Conservation (phyloP, 352 stramenopile genomes). For the Phytophthora hybrid region DNA sequence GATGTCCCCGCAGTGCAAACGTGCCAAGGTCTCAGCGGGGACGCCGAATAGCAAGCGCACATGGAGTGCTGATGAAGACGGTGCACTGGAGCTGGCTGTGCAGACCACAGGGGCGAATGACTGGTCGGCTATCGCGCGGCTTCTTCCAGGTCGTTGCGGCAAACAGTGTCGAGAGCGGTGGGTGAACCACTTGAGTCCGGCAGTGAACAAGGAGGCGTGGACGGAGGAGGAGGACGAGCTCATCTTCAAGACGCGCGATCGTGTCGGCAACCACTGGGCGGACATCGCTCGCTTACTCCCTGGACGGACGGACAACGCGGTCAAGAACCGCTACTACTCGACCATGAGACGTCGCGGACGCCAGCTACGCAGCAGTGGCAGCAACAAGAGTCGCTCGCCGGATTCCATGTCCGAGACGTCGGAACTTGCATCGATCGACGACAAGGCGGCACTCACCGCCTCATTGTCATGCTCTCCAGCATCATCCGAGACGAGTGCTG, state of each 20-base stretch:
- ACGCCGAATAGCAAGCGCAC: slow-evolving; percentile 57
- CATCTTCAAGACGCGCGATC: slow-evolving; percentile 79
- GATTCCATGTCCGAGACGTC: slow-evolving; percentile 37
- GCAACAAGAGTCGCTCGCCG: slow-evolving; percentile 23
- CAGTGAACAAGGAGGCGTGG: slow-evolving; percentile 95
- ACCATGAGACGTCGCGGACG: slow-evolving; percentile 74
- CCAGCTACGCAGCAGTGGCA: slow-evolving; percentile 50
- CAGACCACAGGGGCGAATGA: slow-evolving; percentile 68
- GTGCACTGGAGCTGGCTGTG: slow-evolving; percentile 59
- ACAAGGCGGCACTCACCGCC: slow-evolving; percentile 20
- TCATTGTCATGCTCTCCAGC: slow-evolving; percentile 22
- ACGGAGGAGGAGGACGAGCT: slow-evolving; percentile 92
- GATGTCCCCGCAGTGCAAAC: slow-evolving; percentile 70
- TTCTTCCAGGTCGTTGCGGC: slow-evolving; percentile 93
- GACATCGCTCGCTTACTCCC: slow-evolving; percentile 96
- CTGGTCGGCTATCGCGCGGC: slow-evolving; percentile 94
- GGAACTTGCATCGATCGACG: slow-evolving; percentile 11
- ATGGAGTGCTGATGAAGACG: slow-evolving; percentile 74
- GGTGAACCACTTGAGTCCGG: slow-evolving; percentile 96
- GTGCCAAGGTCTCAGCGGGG: slow-evolving; percentile 48
- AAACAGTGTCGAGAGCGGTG: slow-evolving; percentile 98
- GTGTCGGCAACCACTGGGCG: slow-evolving; percentile 96
- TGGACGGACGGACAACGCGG: slow-evolving; percentile 95
- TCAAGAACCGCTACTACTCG: slow-evolving; percentile 97
- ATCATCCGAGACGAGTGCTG: slow-evolving; percentile 32